These are phyloP conservation scores for Hymenoscyphus repandus DNA, from an alignment of 2,329 filamentous ascomycete species.

Conservation along the genomic window DNA sequence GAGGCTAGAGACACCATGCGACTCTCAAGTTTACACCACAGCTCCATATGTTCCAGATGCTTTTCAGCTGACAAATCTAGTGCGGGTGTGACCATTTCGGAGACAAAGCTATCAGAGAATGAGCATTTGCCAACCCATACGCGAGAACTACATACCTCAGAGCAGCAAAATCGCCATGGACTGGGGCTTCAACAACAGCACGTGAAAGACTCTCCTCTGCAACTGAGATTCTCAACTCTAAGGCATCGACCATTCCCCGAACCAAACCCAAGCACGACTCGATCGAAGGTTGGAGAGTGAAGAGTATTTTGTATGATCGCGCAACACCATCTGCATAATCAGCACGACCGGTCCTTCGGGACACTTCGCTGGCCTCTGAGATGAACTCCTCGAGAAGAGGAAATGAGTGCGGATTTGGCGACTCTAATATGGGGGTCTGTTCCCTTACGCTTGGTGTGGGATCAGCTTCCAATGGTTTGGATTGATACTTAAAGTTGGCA, in stretches of 20 bases:
- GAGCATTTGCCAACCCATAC: background rate
- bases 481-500: background rate
- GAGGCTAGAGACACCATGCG: conserved; percentile 57
- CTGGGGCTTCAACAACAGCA: conserved; percentile 60
- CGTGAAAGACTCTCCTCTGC: conserved; percentile 60
- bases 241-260: conserved; percentile 48
- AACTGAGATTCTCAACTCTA: conserved; percentile 60
- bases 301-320: conserved; percentile 66
- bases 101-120: conserved; percentile 21
- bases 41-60: conserved; percentile 1
- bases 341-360: conserved; percentile 70
- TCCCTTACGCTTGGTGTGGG: background rate
- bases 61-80: conserved; percentile 4
- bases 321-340: conserved; percentile 92
- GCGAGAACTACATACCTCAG: conserved; percentile 44
- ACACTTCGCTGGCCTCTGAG: conserved; percentile 48
- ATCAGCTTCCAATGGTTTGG: background rate
- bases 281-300: conserved; percentile 46
- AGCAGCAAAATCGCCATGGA: conserved; percentile 67
- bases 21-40: conserved; percentile 35
- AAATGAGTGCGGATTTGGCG: conserved; percentile 2
- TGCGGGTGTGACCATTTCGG: conserved; percentile 20
- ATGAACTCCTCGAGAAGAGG: conserved; percentile 43
- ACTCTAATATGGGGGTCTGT: no score
- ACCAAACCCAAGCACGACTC: conserved; percentile 47